These are phyloP conservation scores for Penicilliopsis zonata DNA, from an alignment of 495 filamentous ascomycete genomes.

Conservation along the genomic window DNA sequence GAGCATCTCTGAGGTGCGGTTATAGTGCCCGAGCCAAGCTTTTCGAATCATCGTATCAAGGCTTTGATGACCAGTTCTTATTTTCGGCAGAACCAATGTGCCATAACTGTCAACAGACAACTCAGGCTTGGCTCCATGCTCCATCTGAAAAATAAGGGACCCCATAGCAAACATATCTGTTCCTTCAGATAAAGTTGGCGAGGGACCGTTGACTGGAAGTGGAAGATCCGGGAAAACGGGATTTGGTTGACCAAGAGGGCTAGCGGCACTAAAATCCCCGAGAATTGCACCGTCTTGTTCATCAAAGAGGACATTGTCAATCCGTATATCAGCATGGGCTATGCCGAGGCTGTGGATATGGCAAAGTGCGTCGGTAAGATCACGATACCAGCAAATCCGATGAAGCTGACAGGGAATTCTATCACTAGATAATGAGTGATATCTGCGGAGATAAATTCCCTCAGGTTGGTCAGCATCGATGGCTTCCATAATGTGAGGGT, in stretches of 20 bases:
- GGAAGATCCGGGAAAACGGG: constrained; percentile 8
- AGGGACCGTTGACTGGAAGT: constrained; percentile 11
- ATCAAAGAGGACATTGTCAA: constrained; percentile 13
- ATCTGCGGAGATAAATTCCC: constrained; percentile 12
- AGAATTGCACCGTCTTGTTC: constrained; percentile 7
- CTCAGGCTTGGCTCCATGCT: constrained; percentile 10
- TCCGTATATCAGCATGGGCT: constrained; percentile 8
- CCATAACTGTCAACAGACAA: constrained; percentile 9
- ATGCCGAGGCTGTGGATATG: constrained; percentile 10
- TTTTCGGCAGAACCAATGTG: constrained; percentile 8
- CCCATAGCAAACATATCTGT: constrained; percentile 14
- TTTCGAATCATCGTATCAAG: constrained; percentile 10
- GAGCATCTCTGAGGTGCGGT: constrained; percentile 12
- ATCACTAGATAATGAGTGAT: constrained; percentile 6
- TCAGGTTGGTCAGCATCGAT: constrained; percentile 12
- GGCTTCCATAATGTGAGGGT: constrained; percentile 15
- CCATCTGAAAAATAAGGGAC: constrained; percentile 13
- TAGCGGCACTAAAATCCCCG: constrained; percentile 13
- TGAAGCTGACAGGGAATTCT: constrained; percentile 4
- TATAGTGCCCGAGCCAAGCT: constrained; percentile 14
- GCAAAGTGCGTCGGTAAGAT: constrained; percentile 8
- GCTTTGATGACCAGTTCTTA: constrained; percentile 7
- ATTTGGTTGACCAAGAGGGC: constrained; percentile 12
- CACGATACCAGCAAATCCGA: constrained; percentile 8
- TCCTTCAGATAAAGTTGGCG: constrained; percentile 10